phyloP scores from a whole-genome alignment of 148 eudicot genomes.

The Dysphania ambrosioides region DNA sequence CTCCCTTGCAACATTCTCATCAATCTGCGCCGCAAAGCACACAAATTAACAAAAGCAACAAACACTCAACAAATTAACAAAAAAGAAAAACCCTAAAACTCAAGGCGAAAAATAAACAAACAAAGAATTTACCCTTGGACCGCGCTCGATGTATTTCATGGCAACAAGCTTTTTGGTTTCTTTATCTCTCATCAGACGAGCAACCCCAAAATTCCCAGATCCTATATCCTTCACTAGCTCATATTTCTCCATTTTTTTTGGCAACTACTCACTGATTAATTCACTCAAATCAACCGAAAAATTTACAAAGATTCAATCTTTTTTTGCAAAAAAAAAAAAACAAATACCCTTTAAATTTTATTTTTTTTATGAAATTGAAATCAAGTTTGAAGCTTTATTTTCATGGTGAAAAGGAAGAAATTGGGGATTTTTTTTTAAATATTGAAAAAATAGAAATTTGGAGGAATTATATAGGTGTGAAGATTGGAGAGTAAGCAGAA shows the following conservation, averaged over 20 bases:
- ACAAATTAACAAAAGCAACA: background rate
- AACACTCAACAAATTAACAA: background rate
- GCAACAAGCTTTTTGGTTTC: slow-evolving; percentile 89
- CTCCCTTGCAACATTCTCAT: slow-evolving; percentile 84
- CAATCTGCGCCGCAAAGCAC: slow-evolving; percentile 45
- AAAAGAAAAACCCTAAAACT: background rate
- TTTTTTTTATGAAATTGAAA: too few species aligned
- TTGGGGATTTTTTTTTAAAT: too few species aligned
- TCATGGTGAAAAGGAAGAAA: too few species aligned
- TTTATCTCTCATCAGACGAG: slow-evolving; percentile 77
- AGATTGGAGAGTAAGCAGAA: too few species aligned
- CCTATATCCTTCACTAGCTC: slow-evolving; percentile 55
- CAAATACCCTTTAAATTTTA: too few species aligned
- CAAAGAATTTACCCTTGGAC: slow-evolving; percentile 77
- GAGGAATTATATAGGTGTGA: too few species aligned
- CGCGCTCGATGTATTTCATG: slow-evolving; percentile 88
- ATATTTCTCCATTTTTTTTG: slow-evolving; percentile 72
- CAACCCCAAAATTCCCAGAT: slow-evolving; percentile 62
- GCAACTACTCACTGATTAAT: too few species aligned
- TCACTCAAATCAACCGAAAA: too few species aligned
- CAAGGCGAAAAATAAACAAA: background rate
- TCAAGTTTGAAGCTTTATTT: too few species aligned
- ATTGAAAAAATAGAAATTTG: too few species aligned
- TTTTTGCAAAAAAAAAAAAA: too few species aligned
- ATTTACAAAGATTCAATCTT: too few species aligned